Evolutionary conservation across 345 rosid species (phyloP).

Genomic region (Erodium maritimum): DNA sequence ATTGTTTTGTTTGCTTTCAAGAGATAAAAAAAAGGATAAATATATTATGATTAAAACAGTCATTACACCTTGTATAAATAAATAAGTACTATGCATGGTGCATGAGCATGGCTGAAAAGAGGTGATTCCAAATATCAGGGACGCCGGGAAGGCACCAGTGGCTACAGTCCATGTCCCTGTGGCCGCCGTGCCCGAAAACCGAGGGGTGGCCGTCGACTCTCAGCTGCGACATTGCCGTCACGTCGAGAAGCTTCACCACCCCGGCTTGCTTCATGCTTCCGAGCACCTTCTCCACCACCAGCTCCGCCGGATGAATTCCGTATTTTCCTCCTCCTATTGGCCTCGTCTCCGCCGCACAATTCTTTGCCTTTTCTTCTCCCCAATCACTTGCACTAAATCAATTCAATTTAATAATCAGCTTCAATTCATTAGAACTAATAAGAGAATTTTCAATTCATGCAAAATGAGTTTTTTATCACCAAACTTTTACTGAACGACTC

Average conservation of each 20-base stretch:
- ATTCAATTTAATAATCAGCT: not conserved
- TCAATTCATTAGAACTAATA: not conserved
- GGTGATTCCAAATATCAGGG: conserved; percentile 48
- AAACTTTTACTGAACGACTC: too few species aligned
- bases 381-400: conserved; percentile 40
- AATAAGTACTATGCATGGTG: not conserved
- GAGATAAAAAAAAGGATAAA: too few species aligned
- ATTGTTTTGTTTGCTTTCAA: too few species aligned
- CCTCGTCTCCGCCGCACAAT: conserved; percentile 31
- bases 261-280: conserved; percentile 22
- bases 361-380: conserved; percentile 26
- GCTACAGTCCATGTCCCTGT: conserved; percentile 34
- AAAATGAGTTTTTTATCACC: too few species aligned
- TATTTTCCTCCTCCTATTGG: conserved; percentile 25
- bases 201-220: conserved; percentile 59
- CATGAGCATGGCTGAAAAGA: not conserved
- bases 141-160: conserved; percentile 63
- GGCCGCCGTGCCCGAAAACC: conserved; percentile 35
- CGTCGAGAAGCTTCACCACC: conserved; percentile 24
- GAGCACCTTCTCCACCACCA: conserved; percentile 27
- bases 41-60: too few species aligned
- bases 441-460: not conserved
- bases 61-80: too few species aligned
- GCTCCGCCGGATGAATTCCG: conserved; percentile 41
- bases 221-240: conserved; percentile 34